Evolutionary conservation across 345 rosid genomes (phyloP).

Genomic region (Odontarrhena argentea): DNA sequence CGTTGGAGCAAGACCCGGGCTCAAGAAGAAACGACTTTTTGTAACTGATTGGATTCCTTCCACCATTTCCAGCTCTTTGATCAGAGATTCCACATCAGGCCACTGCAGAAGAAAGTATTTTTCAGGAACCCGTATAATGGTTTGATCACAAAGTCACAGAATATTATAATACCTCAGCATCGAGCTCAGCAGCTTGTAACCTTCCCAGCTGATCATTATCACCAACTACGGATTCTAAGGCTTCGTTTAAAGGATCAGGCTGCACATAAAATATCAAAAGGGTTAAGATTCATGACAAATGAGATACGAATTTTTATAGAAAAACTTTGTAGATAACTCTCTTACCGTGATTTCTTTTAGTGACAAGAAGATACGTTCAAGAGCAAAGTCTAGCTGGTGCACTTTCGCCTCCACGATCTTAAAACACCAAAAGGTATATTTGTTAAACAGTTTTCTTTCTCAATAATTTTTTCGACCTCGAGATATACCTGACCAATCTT

Average conservation of each 20-base stretch:
- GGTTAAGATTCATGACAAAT: neutral
- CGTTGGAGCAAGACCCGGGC: constrained; percentile 95
- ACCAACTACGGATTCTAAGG: constrained; percentile 79
- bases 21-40: constrained; percentile 85
- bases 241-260: constrained; percentile 88
- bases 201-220: constrained; percentile 57
- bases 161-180: constrained; percentile 60
- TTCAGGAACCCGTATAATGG: constrained; percentile 11
- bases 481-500: constrained; percentile 82
- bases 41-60: constrained; percentile 79
- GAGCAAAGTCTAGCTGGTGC: constrained; percentile 79
- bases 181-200: constrained; percentile 69
- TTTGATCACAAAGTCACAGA: neutral
- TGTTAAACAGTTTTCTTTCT: constrained; percentile 3
- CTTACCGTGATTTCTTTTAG: constrained; percentile 78
- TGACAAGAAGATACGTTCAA: constrained; percentile 85
- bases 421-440: constrained; percentile 30
- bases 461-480: neutral
- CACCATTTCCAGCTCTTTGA: constrained; percentile 72
- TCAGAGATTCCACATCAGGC: constrained; percentile 86
- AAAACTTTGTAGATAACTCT: neutral
- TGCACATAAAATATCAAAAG: constrained; percentile 36
- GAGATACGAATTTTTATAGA: neutral
- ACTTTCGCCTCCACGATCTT: constrained; percentile 95
- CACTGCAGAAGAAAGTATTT: constrained; percentile 53